Evolutionary conservation across 2,329 filamentous ascomycete genomes (phyloP).

Genomic region (Podosphaera leucotricha): DNA sequence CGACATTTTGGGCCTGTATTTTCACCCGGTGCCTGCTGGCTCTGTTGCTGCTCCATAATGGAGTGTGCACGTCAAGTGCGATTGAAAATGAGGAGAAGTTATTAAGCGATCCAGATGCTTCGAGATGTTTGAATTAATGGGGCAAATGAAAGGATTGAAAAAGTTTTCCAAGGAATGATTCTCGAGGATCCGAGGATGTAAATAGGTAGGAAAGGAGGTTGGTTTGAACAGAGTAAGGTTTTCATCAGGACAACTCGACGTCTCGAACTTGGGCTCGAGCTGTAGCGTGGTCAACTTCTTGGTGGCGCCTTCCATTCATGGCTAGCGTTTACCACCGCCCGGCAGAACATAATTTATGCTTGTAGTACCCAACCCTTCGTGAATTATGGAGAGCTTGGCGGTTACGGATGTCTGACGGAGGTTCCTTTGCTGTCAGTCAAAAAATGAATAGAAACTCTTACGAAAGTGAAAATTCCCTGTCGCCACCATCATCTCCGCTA

Average conservation of each 20-base stretch:
- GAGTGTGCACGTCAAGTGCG: constrained; percentile 26
- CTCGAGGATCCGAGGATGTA: constrained; percentile 17
- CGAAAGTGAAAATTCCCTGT: neutral
- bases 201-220: constrained; percentile 8
- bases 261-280: neutral
- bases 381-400: no score
- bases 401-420: no score
- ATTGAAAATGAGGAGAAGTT: constrained; percentile 6
- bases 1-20: constrained; percentile 58
- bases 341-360: neutral
- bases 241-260: neutral
- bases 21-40: constrained; percentile 30
- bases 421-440: neutral
- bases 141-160: constrained; percentile 1
- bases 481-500: neutral
- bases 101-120: constrained; percentile 13
- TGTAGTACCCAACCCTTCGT: neutral
- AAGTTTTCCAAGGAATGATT: constrained; percentile 12
- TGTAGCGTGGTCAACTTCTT: neutral
- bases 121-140: constrained; percentile 11
- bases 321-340: neutral
- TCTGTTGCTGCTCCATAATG: constrained; percentile 27
- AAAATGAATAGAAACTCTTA: neutral
- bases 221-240: constrained; percentile 1
- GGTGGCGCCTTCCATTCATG: neutral